These are phyloP conservation scores for Linum usitatissimum DNA, from an alignment of 345 rosid species.

Conservation along the genomic window DNA sequence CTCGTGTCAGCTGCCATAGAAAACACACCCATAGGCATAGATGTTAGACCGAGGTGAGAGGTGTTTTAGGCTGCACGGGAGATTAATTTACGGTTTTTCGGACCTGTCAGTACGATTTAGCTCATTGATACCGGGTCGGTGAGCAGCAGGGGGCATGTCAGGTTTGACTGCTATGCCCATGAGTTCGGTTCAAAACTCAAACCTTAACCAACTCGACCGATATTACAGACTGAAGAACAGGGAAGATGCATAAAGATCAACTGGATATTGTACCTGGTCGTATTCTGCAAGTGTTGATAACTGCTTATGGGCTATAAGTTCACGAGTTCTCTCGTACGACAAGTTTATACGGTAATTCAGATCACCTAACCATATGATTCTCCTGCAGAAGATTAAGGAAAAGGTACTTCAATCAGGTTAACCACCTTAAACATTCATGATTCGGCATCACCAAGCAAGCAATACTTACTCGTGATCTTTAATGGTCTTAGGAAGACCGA, in stretches of 20 bases:
- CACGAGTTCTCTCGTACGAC: conserved; percentile 36
- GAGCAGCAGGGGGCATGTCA: too few relatives aligned
- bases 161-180: too few relatives aligned
- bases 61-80: too few relatives aligned
- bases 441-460: background rate
- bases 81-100: too few relatives aligned
- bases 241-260: too few relatives aligned
- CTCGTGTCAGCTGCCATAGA: conserved; percentile 48
- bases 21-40: background rate
- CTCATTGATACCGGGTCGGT: too few relatives aligned
- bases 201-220: too few relatives aligned
- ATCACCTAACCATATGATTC: conserved; percentile 89
- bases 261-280: conserved; percentile 55
- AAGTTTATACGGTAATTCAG: conserved; percentile 72
- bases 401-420: conserved; percentile 3
- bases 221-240: too few relatives aligned
- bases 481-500: conserved; percentile 60
- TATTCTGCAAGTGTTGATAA: conserved; percentile 59
- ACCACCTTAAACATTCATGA: background rate
- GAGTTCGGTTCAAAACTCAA: too few relatives aligned
- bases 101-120: too few relatives aligned
- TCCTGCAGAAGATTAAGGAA: conserved; percentile 34
- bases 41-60: too few relatives aligned
- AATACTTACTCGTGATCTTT: conserved; percentile 72
- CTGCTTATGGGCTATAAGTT: conserved; percentile 48